These are phyloP conservation scores for Globisporangium cylindrosporum DNA, from an alignment of 352 stramenopile species.

Conservation along the genomic window DNA sequence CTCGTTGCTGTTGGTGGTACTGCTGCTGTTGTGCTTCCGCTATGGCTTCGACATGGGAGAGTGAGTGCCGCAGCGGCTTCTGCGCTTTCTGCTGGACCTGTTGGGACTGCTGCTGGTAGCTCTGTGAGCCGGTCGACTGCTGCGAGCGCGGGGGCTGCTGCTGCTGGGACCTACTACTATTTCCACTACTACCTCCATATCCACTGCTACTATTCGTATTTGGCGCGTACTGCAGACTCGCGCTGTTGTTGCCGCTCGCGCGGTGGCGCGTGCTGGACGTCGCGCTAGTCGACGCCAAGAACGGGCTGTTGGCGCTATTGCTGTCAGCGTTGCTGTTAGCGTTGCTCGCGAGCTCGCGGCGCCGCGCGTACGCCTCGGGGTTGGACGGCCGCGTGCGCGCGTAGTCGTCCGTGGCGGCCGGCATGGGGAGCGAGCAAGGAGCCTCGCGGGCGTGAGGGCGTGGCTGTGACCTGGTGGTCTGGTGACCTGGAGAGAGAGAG, in stretches of 20 bases:
- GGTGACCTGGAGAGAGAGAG: neutral
- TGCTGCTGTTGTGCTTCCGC: conserved; percentile 1
- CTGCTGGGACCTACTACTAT: conserved; percentile 4
- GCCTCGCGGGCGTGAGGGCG: neutral
- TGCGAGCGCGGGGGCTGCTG: conserved; percentile 4
- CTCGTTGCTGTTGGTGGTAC: neutral
- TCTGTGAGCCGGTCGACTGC: conserved; percentile 9
- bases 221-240: conserved; percentile 9
- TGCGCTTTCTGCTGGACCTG: conserved; percentile 23
- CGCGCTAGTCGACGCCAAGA: conserved; percentile 5
- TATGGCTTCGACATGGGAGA: conserved; percentile 40
- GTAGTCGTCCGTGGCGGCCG: conserved; percentile 34
- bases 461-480: neutral
- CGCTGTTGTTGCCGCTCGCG: conserved; percentile 12
- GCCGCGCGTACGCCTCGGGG: conserved; percentile 20
- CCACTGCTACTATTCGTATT: neutral
- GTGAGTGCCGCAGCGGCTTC: conserved; percentile 45
- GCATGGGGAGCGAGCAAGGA: conserved; percentile 4
- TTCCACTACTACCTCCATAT: neutral
- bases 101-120: conserved; percentile 28
- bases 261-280: conserved; percentile 12
- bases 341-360: conserved; percentile 14
- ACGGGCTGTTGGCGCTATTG: conserved; percentile 13
- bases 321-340: neutral
- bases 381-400: conserved; percentile 31